phyloP scores from a whole-genome alignment of 2,329 filamentous ascomycete species.

The Aspergillus transmontanensis region DNA sequence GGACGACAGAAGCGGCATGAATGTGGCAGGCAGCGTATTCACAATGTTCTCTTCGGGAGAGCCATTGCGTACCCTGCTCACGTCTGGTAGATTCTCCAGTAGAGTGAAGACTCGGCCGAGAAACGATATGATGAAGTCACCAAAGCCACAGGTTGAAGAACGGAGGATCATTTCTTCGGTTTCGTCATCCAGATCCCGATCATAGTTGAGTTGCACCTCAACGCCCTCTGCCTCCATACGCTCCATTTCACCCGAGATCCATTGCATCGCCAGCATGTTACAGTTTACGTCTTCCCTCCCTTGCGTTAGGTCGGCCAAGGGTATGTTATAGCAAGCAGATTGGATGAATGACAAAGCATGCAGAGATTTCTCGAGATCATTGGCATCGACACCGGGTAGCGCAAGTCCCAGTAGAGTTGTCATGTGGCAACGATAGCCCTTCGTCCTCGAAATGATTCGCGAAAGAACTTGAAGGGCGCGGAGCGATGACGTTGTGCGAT shows the following conservation, averaged over 20 bases:
- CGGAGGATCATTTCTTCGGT: conserved; percentile 86
- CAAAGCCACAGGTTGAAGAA: conserved; percentile 91
- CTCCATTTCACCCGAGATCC: conserved; percentile 93
- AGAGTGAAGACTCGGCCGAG: conserved; percentile 94
- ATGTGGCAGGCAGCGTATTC: conserved; percentile 87
- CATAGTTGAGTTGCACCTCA: conserved; percentile 82
- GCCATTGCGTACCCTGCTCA: conserved; percentile 81
- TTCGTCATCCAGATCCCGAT: conserved; percentile 76
- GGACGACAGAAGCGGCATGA: conserved; percentile 86
- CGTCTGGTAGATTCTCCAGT: conserved; percentile 91
- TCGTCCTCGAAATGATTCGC: conserved; percentile 86
- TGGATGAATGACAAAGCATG: conserved; percentile 95
- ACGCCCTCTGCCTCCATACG: conserved; percentile 88
- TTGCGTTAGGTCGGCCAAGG: conserved; percentile 78
- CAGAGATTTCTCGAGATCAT: conserved; percentile 94
- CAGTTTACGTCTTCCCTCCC: conserved; percentile 69
- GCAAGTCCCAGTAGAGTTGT: conserved; percentile 91
- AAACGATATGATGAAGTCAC: conserved; percentile 88
- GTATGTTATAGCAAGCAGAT: conserved; percentile 93
- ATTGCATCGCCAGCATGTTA: conserved; percentile 79
- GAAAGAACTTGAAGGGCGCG: conserved; percentile 90
- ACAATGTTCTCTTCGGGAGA: conserved; percentile 97
- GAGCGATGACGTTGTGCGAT: conserved; percentile 91
- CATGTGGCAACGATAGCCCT: conserved; percentile 95
- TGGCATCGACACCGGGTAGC: conserved; percentile 93